Evolutionary conservation across 768 basidiomycete genomes (phyloP).

Genomic region (Tricholoma bakamatsutake): DNA sequence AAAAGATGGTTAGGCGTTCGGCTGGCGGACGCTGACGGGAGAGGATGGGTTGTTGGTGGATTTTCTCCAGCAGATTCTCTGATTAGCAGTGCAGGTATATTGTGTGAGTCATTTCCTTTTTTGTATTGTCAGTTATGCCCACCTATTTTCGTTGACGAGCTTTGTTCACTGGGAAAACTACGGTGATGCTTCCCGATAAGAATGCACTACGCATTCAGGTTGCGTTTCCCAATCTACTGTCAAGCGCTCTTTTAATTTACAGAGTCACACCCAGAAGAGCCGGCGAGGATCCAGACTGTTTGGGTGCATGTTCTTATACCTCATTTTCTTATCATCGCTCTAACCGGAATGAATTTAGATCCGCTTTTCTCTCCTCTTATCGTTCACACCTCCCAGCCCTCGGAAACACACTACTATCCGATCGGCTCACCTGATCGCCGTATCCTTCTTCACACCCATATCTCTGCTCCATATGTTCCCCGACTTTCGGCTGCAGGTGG

Average conservation of each 20-base stretch:
- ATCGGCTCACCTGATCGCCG: conserved; percentile 32
- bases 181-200: conserved; percentile 27
- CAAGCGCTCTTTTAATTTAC: conserved; percentile 64
- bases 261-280: conserved; percentile 33
- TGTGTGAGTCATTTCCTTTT: conserved; percentile 34
- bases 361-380: conserved; percentile 60
- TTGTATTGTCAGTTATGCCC: neutral
- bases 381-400: conserved; percentile 48
- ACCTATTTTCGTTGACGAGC: conserved; percentile 25
- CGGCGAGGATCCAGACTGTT: conserved; percentile 22
- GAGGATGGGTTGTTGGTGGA: conserved; percentile 59
- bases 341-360: conserved; percentile 28
- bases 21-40: conserved; percentile 42
- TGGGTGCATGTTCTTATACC: conserved; percentile 22
- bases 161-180: conserved; percentile 28
- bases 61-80: conserved; percentile 33
- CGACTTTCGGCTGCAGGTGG: conserved; percentile 16
- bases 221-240: conserved; percentile 48
- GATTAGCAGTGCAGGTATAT: conserved; percentile 26
- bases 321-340: neutral
- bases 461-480: conserved; percentile 61
- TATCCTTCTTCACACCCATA: conserved; percentile 63
- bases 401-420: conserved; percentile 68
- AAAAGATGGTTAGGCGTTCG: conserved; percentile 46
- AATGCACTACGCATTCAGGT: conserved; percentile 38